Percentiles rank a stretch among this genome's conserved stretches.
These are phyloP conservation scores for Scytalidium lignicola DNA, from an alignment of 2,329 filamentous ascomycete genomes.

Conservation along the genomic window DNA sequence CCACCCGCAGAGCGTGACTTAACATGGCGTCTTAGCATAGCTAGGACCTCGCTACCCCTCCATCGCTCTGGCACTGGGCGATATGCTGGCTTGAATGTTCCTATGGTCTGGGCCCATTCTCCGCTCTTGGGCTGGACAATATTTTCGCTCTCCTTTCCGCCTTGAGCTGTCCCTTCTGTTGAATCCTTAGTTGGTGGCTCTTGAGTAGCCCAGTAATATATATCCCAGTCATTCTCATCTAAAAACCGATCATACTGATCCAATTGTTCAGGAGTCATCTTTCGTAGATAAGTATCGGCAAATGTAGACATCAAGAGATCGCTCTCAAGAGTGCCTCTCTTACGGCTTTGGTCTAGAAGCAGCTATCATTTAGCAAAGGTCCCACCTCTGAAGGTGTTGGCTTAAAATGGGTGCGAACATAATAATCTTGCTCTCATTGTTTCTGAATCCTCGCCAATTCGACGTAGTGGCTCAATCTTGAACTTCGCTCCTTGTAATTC, in stretches of 20 bases:
- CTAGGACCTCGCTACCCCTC: slow-evolving; percentile 76
- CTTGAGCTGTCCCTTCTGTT: slow-evolving; percentile 41
- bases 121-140: slow-evolving; percentile 45
- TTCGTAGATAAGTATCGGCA: slow-evolving; percentile 69
- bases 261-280: slow-evolving; percentile 70
- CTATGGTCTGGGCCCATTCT: slow-evolving; percentile 96
- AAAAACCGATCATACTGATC: slow-evolving; percentile 86
- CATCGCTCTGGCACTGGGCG: slow-evolving; percentile 82
- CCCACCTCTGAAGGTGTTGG: slow-evolving; percentile 2
- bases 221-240: slow-evolving; percentile 99
- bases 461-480: slow-evolving; percentile 81
- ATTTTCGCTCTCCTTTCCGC: slow-evolving; percentile 22
- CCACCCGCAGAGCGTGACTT: slow-evolving; percentile 60
- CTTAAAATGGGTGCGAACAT: slow-evolving; percentile 34
- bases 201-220: slow-evolving; percentile 99
- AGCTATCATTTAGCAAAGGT: slow-evolving; percentile 3
- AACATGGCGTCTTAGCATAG: slow-evolving; percentile 75
- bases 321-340: slow-evolving; percentile 91
- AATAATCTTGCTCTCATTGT: slow-evolving; percentile 87
- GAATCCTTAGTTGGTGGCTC: slow-evolving; percentile 57
- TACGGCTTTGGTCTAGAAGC: slow-evolving; percentile 84
- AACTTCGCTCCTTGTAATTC: slow-evolving; percentile 85
- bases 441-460: slow-evolving; percentile 73
- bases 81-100: slow-evolving; percentile 90
- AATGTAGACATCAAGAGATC: slow-evolving; percentile 97